Conservation (phyloP, 176 grass and related monocot species). For the Aechmea fasciata region DNA sequence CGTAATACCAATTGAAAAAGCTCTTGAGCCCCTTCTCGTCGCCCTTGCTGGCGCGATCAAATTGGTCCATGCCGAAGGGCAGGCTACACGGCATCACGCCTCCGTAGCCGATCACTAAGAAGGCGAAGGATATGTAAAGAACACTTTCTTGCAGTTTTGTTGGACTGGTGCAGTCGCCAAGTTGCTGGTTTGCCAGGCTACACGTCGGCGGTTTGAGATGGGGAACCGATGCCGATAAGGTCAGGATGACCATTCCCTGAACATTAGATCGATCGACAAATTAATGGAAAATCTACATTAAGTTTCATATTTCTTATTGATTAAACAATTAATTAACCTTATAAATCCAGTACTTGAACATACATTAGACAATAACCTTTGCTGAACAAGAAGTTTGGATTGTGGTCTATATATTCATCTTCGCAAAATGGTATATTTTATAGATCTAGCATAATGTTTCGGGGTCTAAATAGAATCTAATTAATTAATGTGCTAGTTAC, state of each 20-base stretch:
- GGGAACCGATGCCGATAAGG: conserved; percentile 11
- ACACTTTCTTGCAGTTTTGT: conserved; percentile 22
- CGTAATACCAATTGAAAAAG: conserved; percentile 32
- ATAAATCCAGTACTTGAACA: no score
- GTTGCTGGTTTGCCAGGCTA: conserved; percentile 10
- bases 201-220: conserved; percentile 21
- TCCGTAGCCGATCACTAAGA: conserved; percentile 16
- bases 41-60: conserved; percentile 2
- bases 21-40: conserved; percentile 12
- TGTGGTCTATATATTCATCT: no score
- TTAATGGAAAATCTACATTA: no score
- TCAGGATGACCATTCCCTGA: conserved; percentile 2
- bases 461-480: no score
- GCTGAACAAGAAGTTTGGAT: no score
- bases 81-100: conserved; percentile 23
- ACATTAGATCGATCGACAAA: background rate
- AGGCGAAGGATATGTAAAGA: conserved; percentile 26
- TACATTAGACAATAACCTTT: no score
- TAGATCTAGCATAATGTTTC: no score
- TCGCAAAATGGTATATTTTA: no score
- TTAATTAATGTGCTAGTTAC: no score
- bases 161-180: conserved; percentile 16
- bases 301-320: no score
- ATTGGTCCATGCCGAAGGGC: conserved; percentile 34
- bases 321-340: no score